These are phyloP conservation scores for Myxozyma monticola DNA, from an alignment of 805 yeast genomes.

Conservation along the genomic window DNA sequence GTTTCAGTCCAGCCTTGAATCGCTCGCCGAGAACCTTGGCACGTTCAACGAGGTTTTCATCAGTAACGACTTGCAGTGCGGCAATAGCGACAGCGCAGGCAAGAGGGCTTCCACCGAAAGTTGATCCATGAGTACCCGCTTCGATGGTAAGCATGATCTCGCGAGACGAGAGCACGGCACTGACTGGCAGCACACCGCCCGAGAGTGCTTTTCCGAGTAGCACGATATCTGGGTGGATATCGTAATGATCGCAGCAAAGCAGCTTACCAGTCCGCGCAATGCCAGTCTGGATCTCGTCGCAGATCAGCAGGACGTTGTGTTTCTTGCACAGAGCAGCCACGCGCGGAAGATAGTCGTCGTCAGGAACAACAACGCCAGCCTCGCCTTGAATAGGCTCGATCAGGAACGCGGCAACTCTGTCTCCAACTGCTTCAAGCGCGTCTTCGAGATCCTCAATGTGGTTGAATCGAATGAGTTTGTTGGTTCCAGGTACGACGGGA, in stretches of 20 bases:
- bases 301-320: constrained; percentile 83
- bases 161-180: constrained; percentile 85
- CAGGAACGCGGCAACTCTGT: constrained; percentile 83
- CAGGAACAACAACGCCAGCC: constrained; percentile 96
- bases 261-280: constrained; percentile 95
- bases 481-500: constrained; percentile 76
- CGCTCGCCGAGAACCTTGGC: constrained; percentile 69
- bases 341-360: constrained; percentile 68
- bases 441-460: constrained; percentile 79
- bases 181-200: constrained; percentile 92
- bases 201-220: constrained; percentile 91
- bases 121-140: constrained; percentile 97
- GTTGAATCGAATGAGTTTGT: constrained; percentile 74
- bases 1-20: constrained; percentile 52
- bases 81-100: constrained; percentile 92
- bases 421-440: constrained; percentile 81
- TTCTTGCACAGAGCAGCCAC: constrained; percentile 66
- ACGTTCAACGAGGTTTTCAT: constrained; percentile 81
- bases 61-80: constrained; percentile 84
- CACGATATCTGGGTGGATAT: constrained; percentile 83
- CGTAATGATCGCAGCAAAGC: constrained; percentile 85
- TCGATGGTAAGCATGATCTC: constrained; percentile 86
- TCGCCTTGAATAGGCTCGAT: constrained; percentile 98
- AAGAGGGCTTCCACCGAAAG: constrained; percentile 96
- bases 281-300: constrained; percentile 98